Evolutionary conservation across 352 stramenopile genomes (phyloP), one percentile per base, ranked within the genome.

Genomic region (Phytophthora hibernalis): DNA sequence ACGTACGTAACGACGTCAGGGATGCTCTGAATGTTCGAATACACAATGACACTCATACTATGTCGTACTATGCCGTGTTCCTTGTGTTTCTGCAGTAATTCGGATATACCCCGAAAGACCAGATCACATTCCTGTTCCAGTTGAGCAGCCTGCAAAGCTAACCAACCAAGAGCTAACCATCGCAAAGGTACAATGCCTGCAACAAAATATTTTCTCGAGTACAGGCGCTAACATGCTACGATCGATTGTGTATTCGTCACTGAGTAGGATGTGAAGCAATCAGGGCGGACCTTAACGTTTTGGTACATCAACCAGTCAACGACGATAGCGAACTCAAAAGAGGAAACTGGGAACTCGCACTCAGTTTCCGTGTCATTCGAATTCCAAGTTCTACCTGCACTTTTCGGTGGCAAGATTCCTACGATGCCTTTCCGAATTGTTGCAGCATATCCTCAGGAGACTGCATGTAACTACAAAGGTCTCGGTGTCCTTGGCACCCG

Each of bases 381-480:
- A 10, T 89, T 88, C 45, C 59, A 61, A n/a, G 68, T 84, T 16
- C 54, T 91, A 1, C 80, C 80, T 15, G 85, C 79, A 5, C 66
- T 88, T 0, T 90, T 92, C 53, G 84, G 84, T 26, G 64, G 60
- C 26, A 74, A 75, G 28, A 80, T 92, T 49, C 68, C 75, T 1
- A 40, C 67, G 5, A 76, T 77, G 45, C 85, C 85, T 5, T 87
- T 76, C 22, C 83, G 83, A 8, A 37, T 88, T 9, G 79, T 93
- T 50, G 75, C 77, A 31, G 81, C 85, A 9, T 91, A 86, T 56
- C 85, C 85, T 0, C 72, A 89, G 48, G 81, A 89, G 15, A 93
- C 83, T 4, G 85, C 83, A n/a, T 93, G 85, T 37, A 64, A 90
- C 48, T 72, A 75, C 45, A 77, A 89, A 65, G 85, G 83, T 1